phyloP scores from a whole-genome alignment of 306 rosid genomes.

The Rosa chinensis region DNA sequence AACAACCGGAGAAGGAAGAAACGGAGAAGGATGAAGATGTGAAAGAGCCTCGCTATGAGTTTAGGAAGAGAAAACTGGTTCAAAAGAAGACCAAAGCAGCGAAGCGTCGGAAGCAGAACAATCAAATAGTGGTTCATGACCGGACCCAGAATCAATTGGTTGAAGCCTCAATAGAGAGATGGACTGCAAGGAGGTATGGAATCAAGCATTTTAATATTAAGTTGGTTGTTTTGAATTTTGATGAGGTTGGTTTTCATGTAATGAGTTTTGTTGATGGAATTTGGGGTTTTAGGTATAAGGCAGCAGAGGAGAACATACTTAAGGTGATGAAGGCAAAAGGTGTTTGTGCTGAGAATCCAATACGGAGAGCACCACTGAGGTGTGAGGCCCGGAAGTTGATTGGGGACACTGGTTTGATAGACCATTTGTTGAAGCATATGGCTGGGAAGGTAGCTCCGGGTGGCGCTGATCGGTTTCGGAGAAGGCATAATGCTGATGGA shows the following conservation, averaged over 20 bases:
- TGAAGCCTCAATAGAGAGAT: constrained; percentile 34
- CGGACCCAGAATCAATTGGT: constrained; percentile 34
- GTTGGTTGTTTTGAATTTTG: no score
- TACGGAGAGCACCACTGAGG: constrained; percentile 71
- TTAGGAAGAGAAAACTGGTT: constrained; percentile 28
- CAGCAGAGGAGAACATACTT: constrained; percentile 74
- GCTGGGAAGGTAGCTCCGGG: constrained; percentile 90
- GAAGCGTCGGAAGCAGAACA: constrained; percentile 27
- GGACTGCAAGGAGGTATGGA: constrained; percentile 49
- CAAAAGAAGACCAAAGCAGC: constrained; percentile 16
- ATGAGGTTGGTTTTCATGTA: no score
- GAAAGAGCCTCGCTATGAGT: background rate
- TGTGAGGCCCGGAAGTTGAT: constrained; percentile 75
- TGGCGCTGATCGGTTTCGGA: constrained; percentile 66
- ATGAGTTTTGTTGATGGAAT: no score
- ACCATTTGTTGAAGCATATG: constrained; percentile 93
- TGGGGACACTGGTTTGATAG: constrained; percentile 89
- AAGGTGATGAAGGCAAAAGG: constrained; percentile 70
- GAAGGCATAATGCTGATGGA: constrained; percentile 86
- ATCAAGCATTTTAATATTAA: no score
- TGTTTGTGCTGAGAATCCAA: constrained; percentile 64
- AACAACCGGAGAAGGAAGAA: constrained; percentile 12
- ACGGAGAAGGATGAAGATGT: constrained; percentile 18
- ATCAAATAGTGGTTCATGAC: constrained; percentile 27
- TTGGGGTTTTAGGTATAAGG: constrained; percentile 42